These are phyloP conservation scores for Yamagishiella unicocca DNA, from an alignment of 139 green algal genomes.

Conservation along the genomic window DNA sequence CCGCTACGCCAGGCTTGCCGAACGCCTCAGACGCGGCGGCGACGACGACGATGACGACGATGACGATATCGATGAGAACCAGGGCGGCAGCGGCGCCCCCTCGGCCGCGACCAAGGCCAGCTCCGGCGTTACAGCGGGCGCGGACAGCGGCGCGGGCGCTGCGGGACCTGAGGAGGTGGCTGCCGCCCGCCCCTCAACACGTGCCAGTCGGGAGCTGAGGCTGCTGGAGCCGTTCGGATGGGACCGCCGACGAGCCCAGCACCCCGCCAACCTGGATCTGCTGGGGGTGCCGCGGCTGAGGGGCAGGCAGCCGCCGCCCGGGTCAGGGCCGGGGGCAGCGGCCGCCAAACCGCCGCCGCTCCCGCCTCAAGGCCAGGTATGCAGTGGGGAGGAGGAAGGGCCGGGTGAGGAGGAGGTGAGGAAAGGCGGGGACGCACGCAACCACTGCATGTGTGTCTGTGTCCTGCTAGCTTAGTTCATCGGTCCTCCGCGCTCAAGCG, in stretches of 20 bases:
- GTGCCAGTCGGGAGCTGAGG: neutral
- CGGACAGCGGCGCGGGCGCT: neutral
- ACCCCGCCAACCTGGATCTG: constrained; percentile 7
- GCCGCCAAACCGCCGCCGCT: no score
- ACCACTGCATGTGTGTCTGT: no score
- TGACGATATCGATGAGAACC: neutral
- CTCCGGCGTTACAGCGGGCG: neutral
- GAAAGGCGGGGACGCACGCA: no score
- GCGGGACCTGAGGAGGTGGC: neutral
- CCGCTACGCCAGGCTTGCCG: neutral
- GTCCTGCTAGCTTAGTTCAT: no score
- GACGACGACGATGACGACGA: constrained; percentile 14
- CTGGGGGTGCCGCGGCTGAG: neutral
- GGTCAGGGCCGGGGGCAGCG: no score
- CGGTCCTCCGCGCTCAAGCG: no score
- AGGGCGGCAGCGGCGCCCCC: neutral
- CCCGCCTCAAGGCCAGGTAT: no score
- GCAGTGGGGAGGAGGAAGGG: no score
- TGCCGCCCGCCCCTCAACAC: neutral
- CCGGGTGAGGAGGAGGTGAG: no score
- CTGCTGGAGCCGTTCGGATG: constrained; percentile 12
- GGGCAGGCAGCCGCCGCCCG: neutral
- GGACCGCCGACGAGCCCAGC: constrained; percentile 9
- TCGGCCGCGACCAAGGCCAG: neutral
- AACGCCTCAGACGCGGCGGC: neutral